These are phyloP conservation scores for Suhomyces sp. DNA, from an alignment of 805 yeast genomes.

Conservation along the genomic window DNA sequence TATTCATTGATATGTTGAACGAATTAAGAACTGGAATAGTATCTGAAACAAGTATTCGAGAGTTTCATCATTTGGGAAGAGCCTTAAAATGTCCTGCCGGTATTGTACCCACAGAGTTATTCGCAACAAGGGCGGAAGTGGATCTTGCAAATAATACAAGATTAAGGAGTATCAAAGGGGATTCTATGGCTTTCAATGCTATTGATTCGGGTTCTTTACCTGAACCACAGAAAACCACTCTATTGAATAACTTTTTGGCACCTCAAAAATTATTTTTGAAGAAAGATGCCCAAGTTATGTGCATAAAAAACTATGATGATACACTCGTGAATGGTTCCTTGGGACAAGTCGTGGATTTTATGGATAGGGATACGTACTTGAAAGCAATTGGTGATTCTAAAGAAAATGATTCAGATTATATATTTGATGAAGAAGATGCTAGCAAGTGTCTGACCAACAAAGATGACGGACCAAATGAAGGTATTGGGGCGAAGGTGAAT, in stretches of 20 bases:
- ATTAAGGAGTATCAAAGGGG: conserved; percentile 47
- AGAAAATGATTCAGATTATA: conserved; percentile 16
- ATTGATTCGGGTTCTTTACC: conserved; percentile 56
- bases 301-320: conserved; percentile 72
- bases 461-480: background rate
- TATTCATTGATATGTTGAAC: conserved; percentile 70
- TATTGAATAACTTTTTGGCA: conserved; percentile 61
- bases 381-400: conserved; percentile 11
- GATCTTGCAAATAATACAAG: conserved; percentile 59
- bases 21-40: conserved; percentile 69
- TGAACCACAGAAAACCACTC: conserved; percentile 39
- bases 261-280: conserved; percentile 58
- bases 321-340: conserved; percentile 75
- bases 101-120: conserved; percentile 72
- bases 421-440: conserved; percentile 10
- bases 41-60: conserved; percentile 43
- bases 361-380: conserved; percentile 42
- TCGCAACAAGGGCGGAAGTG: conserved; percentile 70
- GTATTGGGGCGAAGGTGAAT: no score
- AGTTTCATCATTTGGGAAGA: conserved; percentile 54
- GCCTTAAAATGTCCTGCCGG: conserved; percentile 53
- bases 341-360: conserved; percentile 64
- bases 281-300: conserved; percentile 79
- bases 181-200: conserved; percentile 44
- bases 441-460: background rate